A percentile compares a stretch with the other conserved stretches of the same genome.
These are phyloP conservation scores for Microdochium paspali DNA, from an alignment of 2,329 filamentous ascomycete species.

Conservation along the genomic window DNA sequence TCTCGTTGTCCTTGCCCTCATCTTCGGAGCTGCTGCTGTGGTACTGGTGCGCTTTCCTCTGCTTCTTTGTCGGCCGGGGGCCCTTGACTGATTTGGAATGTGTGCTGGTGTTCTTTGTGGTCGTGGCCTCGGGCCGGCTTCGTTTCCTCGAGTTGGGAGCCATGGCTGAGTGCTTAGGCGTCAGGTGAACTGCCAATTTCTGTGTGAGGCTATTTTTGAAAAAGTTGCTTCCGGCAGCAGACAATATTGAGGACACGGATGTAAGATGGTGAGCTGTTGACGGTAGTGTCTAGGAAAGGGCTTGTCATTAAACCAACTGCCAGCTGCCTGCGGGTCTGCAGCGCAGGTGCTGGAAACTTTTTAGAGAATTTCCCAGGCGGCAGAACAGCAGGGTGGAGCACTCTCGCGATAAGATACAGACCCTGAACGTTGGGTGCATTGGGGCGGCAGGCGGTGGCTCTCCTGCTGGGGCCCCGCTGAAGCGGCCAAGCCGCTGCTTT, in stretches of 20 bases:
- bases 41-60: conserved; percentile 32
- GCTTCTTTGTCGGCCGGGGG: conserved; percentile 38
- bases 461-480: neutral
- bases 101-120: neutral
- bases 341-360: neutral
- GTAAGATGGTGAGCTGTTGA: no score
- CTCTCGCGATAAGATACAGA: neutral
- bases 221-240: no score
- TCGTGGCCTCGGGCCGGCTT: neutral
- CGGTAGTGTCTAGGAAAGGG: no score
- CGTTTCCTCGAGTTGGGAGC: neutral
- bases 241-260: no score
- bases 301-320: no score
- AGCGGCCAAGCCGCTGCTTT: no score
- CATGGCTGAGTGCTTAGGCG: neutral
- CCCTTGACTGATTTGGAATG: conserved; percentile 8
- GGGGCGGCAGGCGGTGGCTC: neutral
- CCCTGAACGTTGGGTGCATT: no score
- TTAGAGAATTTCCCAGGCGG: neutral
- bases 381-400: neutral
- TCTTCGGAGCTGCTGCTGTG: conserved; percentile 44
- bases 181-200: no score
- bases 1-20: conserved; percentile 23
- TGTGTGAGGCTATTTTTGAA: no score
- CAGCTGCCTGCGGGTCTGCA: neutral